Evolutionary conservation across 345 rosid genomes (phyloP).

Genomic region (Gossypium mustelinum): DNA sequence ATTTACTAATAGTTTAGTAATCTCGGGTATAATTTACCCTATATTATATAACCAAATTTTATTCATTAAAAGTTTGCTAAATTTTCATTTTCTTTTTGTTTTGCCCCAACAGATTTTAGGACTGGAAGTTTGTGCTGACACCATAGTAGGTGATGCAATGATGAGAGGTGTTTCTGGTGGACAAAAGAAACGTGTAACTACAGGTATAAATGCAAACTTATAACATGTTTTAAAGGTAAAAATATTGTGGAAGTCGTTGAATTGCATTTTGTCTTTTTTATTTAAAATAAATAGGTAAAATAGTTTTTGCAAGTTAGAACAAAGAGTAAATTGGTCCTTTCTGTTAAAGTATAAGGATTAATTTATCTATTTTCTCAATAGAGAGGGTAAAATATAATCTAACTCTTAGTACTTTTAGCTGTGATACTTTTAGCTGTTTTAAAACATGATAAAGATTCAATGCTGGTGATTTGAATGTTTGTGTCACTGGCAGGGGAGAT

Average conservation of each 20-base stretch:
- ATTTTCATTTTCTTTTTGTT: background rate
- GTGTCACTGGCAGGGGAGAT: constrained; percentile 44
- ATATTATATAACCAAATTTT: background rate
- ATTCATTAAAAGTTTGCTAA: background rate
- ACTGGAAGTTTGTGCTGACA: constrained; percentile 65
- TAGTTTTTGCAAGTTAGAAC: rapidly evolving
- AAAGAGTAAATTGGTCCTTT: too few relatives aligned
- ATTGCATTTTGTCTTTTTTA: too few relatives aligned
- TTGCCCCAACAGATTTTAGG: constrained; percentile 47
- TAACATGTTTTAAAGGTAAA: background rate
- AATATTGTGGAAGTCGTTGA: too few relatives aligned
- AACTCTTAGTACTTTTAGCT: too few relatives aligned
- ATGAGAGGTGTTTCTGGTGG: constrained; percentile 75
- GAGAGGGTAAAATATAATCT: rapidly evolving
- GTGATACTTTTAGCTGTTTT: too few relatives aligned
- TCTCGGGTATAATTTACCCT: too few relatives aligned
- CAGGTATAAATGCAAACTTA: constrained; percentile 35
- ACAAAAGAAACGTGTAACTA: constrained; percentile 72
- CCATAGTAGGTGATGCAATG: constrained; percentile 64
- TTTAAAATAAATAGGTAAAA: too few relatives aligned
- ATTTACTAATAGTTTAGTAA: too few relatives aligned
- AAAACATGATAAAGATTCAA: background rate
- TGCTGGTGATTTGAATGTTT: background rate
- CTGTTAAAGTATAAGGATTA: rapidly evolving
- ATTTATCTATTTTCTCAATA: too few relatives aligned